phyloP scores from a whole-genome alignment of 1,284 basidiomycete genomes.

The Microbotryomycetes sp. region DNA sequence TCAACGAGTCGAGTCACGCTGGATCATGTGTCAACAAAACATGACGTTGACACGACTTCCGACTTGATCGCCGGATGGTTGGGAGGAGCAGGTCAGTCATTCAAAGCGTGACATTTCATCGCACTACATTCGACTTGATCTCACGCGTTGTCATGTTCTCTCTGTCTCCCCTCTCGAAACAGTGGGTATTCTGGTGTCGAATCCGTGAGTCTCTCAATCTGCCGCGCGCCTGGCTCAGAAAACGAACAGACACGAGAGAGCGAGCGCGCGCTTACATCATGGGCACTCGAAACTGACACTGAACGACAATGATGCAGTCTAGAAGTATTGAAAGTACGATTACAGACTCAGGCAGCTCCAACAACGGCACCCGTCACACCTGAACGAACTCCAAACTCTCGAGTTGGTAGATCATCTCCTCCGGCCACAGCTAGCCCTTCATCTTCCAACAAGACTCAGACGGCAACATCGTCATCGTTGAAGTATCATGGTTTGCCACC shows the following conservation, averaged over 20 bases:
- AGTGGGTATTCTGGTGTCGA: slow-evolving; percentile 36
- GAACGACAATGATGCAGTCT: background rate
- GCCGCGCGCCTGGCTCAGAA: background rate
- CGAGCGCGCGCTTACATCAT: background rate
- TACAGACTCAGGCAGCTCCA: slow-evolving; percentile 32
- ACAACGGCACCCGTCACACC: background rate
- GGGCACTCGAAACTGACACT: background rate
- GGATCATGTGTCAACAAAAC: no score
- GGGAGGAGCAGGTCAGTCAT: slow-evolving; percentile 4
- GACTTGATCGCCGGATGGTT: slow-evolving; percentile 5
- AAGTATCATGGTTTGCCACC: background rate
- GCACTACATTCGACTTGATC: background rate
- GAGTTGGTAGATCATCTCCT: slow-evolving; percentile 9
- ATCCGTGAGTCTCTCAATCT: slow-evolving; percentile 21
- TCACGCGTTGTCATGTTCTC: no score
- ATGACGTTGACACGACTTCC: background rate
- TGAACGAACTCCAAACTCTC: slow-evolving; percentile 14
- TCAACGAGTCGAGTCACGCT: no score
- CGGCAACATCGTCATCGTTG: slow-evolving; percentile 4
- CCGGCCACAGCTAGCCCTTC: slow-evolving; percentile 15
- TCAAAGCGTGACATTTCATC: background rate
- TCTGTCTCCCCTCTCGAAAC: no score
- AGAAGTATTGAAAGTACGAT: slow-evolving; percentile 36
- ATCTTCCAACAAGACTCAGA: slow-evolving; percentile 1
- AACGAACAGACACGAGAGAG: background rate